Evolutionary conservation across 176 grass and related monocot species (phyloP).

Genomic region (Triticum aestivum): IWGSC_CS_RefSeq_v2.1 NC_057799.1:425404960-425405459

Average conservation of each 20-base stretch:
- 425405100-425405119: too few species aligned
- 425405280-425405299: neutral
- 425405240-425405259: neutral
- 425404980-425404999: too few species aligned
- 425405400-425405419: neutral
- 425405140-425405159: neutral
- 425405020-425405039: too few species aligned
- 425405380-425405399: neutral
- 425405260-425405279: neutral
- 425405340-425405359: neutral
- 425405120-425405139: neutral
- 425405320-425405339: neutral
- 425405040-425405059: too few species aligned
- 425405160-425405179: neutral
- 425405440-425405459: neutral
- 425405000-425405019: too few species aligned
- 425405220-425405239: conserved; percentile 7
- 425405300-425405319: neutral
- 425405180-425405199: conserved; percentile 11
- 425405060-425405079: neutral
- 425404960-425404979: too few species aligned
- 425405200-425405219: neutral
- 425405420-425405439: neutral
- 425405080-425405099: neutral
- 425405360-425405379: neutral